Conservation (phyloP, 1,284 basidiomycete genomes). For the Tylopilus sp. region DNA sequence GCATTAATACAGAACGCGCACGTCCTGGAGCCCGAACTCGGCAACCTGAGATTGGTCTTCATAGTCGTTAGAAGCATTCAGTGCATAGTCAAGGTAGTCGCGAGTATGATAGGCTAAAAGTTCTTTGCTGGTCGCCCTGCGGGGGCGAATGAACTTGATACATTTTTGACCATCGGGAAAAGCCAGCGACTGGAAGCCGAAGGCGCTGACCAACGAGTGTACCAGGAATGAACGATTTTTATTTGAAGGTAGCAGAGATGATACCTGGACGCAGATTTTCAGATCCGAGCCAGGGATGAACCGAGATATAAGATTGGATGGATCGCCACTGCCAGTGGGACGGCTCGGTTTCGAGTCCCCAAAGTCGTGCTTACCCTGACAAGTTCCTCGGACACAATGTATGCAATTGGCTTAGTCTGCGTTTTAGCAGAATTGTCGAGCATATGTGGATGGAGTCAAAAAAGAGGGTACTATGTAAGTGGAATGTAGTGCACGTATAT, state of each 20-base stretch:
- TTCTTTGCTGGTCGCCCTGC: slow-evolving; percentile 46
- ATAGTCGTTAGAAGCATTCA: slow-evolving; percentile 33
- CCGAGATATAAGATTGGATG: too few species aligned
- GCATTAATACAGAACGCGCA: slow-evolving; percentile 28
- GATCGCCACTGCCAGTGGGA: neutral
- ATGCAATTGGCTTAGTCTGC: slow-evolving; percentile 35
- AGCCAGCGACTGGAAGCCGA: slow-evolving; percentile 47
- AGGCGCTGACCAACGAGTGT: slow-evolving; percentile 62
- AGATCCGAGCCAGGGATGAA: neutral
- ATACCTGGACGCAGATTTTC: slow-evolving; percentile 40
- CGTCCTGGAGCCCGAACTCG: slow-evolving; percentile 67
- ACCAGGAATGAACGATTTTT: slow-evolving; percentile 73
- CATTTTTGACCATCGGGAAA: slow-evolving; percentile 24
- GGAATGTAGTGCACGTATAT: neutral
- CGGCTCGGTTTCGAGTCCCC: neutral
- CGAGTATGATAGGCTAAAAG: slow-evolving; percentile 54
- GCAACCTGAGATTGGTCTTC: slow-evolving; percentile 14
- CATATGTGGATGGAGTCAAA: neutral
- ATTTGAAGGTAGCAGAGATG: slow-evolving; percentile 79
- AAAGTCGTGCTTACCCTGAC: slow-evolving; percentile 38
- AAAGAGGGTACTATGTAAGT: neutral
- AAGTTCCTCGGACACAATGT: slow-evolving; percentile 57
- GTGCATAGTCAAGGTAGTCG: slow-evolving; percentile 53
- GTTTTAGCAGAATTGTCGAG: neutral
- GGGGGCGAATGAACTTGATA: slow-evolving; percentile 50